Evolutionary conservation across 352 stramenopile genomes (phyloP).

Genomic region (Globisporangium alternatum): DNA sequence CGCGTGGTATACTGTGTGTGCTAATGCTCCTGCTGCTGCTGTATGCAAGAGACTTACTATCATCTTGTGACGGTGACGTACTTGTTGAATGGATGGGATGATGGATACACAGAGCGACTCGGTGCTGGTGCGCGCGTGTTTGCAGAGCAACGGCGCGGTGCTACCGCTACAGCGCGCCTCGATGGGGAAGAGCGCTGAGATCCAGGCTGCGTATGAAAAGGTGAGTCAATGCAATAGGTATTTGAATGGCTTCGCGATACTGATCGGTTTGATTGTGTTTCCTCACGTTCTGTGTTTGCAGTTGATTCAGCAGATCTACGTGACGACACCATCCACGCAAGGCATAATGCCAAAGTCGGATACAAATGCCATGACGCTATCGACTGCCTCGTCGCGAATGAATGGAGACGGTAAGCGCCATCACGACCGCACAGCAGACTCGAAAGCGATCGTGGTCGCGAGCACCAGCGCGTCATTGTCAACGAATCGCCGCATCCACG

Average conservation of each 20-base stretch:
- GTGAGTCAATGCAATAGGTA: constrained; percentile 14
- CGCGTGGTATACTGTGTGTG: neutral
- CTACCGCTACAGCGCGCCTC: constrained; percentile 38
- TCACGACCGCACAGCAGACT: neutral
- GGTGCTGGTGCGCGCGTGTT: constrained; percentile 26
- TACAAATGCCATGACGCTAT: neutral
- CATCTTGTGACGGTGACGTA: neutral
- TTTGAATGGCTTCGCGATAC: neutral
- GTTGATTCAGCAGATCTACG: constrained; percentile 45
- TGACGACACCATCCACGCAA: constrained; percentile 14
- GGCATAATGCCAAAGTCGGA: neutral
- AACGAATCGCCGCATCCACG: constrained; percentile 2
- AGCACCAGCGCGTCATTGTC: neutral
- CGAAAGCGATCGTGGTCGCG: constrained; percentile 12
- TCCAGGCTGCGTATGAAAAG: constrained; percentile 43
- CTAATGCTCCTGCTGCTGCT: neutral
- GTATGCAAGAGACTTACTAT: constrained; percentile 13
- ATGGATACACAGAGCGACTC: constrained; percentile 11
- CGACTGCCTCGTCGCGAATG: neutral
- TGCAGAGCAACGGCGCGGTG: constrained; percentile 34
- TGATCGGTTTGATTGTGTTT: neutral
- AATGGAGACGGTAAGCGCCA: neutral
- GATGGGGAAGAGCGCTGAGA: constrained; percentile 25
- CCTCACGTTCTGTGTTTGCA: constrained; percentile 3
- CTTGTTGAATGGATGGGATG: neutral